Evolutionary conservation across 2,329 filamentous ascomycete species (phyloP).

Genomic region (Trichoderma pleuroti): DNA sequence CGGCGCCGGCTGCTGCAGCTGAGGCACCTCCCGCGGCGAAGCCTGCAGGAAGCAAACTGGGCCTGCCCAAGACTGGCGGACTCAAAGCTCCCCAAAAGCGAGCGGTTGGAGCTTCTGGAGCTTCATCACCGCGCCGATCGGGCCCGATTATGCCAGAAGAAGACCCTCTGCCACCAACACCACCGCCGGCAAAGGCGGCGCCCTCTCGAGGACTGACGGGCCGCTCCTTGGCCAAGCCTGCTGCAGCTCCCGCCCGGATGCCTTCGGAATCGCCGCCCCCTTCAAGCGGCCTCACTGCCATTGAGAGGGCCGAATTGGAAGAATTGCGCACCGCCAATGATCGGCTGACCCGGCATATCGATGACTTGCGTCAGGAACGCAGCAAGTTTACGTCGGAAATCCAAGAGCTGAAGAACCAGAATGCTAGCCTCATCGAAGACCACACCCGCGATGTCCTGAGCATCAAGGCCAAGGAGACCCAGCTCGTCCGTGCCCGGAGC

Average conservation of each 20-base stretch:
- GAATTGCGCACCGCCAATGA: constrained; percentile 84
- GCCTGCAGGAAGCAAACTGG: constrained; percentile 49
- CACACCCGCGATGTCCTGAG: constrained; percentile 92
- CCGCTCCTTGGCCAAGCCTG: constrained; percentile 77
- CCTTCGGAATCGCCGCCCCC: constrained; percentile 56
- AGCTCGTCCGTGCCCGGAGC: constrained; percentile 84
- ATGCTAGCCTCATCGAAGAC: constrained; percentile 93
- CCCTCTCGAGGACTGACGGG: constrained; percentile 78
- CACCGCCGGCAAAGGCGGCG: constrained; percentile 54
- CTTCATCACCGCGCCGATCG: constrained; percentile 53
- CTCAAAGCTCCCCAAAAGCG: constrained; percentile 60
- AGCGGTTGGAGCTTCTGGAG: constrained; percentile 45
- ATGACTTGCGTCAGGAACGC: constrained; percentile 79
- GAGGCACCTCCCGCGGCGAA: constrained; percentile 58
- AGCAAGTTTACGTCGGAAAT: constrained; percentile 81
- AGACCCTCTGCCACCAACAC: constrained; percentile 55
- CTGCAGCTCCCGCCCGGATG: constrained; percentile 47
- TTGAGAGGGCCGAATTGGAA: constrained; percentile 90
- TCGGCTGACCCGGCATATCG: constrained; percentile 66
- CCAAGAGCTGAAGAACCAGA: constrained; percentile 92
- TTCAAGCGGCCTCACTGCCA: constrained; percentile 63
- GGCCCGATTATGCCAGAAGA: constrained; percentile 53
- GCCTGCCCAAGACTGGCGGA: constrained; percentile 52
- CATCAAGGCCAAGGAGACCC: constrained; percentile 98
- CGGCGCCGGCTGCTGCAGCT: constrained; percentile 42